A percentile compares a stretch with the other conserved stretches of the same genome.
Conservation (phyloP, 495 filamentous ascomycete genomes). For the Penicillium egyptiacum region DNA sequence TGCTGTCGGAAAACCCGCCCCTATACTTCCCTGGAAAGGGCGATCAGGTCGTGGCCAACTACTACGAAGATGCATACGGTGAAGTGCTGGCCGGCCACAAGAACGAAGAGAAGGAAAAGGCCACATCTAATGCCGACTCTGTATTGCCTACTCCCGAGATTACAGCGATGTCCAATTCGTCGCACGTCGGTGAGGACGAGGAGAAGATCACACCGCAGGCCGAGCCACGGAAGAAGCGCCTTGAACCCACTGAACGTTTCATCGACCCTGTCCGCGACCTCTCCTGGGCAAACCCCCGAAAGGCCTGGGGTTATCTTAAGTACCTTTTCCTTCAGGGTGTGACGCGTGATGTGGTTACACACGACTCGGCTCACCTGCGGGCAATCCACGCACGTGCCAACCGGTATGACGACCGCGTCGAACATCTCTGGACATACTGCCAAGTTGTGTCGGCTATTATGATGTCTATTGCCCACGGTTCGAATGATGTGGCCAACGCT, state of each 20-base stretch:
- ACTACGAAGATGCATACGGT: constrained; percentile 48
- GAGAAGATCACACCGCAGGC: constrained; percentile 54
- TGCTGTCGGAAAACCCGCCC: constrained; percentile 46
- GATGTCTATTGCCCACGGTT: constrained; percentile 71
- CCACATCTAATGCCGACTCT: constrained; percentile 47
- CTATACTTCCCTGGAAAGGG: constrained; percentile 51
- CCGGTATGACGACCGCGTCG: constrained; percentile 68
- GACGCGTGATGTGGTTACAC: constrained; percentile 57
- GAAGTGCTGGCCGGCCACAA: constrained; percentile 27
- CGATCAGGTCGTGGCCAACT: constrained; percentile 43
- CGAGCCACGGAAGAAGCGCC: constrained; percentile 23
- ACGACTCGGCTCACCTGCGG: constrained; percentile 45
- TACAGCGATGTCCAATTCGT: constrained; percentile 47
- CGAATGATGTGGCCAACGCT: constrained; percentile 73
- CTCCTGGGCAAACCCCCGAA: constrained; percentile 29
- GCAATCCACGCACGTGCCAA: constrained; percentile 59
- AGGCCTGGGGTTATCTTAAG: constrained; percentile 46
- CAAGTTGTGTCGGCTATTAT: constrained; percentile 68
- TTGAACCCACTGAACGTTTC: constrained; percentile 37
- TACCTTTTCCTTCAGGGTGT: constrained; percentile 57
- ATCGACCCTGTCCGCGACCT: constrained; percentile 34
- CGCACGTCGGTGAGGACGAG: constrained; percentile 54
- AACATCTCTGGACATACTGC: constrained; percentile 69
- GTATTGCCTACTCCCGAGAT: constrained; percentile 70
- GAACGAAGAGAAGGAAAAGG: constrained; percentile 8